A percentile compares a stretch with the other conserved stretches of the same genome.
Conservation (phyloP, 2,329 filamentous ascomycete species). For the Colletotrichum cordylinicola region DNA sequence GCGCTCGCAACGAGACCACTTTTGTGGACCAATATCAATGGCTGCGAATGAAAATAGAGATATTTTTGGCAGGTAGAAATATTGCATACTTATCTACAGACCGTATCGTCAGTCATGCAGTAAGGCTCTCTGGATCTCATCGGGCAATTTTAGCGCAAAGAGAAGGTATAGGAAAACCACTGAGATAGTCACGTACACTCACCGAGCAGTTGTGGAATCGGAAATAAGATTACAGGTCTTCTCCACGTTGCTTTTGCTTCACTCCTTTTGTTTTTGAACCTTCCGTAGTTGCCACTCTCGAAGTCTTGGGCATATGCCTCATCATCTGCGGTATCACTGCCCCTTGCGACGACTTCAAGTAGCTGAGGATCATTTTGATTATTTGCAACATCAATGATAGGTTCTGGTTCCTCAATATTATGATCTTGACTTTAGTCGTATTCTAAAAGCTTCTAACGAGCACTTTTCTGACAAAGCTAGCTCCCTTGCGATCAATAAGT, state of each 20-base stretch:
- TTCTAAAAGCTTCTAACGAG: too few species aligned
- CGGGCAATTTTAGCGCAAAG: background rate
- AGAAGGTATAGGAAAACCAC: background rate
- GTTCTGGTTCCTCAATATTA: too few species aligned
- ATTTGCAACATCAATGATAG: fast-evolving
- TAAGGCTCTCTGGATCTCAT: background rate
- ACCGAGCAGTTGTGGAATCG: background rate
- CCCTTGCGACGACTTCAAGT: background rate
- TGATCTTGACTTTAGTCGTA: too few species aligned
- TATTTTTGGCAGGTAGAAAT: background rate
- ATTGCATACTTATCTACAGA: background rate
- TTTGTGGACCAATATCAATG: conserved; percentile 18
- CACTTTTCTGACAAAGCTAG: background rate
- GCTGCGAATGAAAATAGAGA: background rate
- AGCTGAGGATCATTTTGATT: background rate
- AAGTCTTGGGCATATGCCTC: background rate
- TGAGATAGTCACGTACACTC: background rate
- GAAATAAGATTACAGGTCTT: too few species aligned
- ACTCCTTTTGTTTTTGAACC: too few species aligned
- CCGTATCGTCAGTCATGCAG: background rate
- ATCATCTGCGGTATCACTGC: background rate
- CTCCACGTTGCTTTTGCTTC: too few species aligned
- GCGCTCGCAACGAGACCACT: conserved; percentile 18
- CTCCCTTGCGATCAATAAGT: background rate
- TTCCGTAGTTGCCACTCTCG: background rate